Percentiles rank a stretch among this genome's conserved stretches.
Conservation (phyloP, 2,329 filamentous ascomycete genomes). For the Aspergillus amoenus region DNA sequence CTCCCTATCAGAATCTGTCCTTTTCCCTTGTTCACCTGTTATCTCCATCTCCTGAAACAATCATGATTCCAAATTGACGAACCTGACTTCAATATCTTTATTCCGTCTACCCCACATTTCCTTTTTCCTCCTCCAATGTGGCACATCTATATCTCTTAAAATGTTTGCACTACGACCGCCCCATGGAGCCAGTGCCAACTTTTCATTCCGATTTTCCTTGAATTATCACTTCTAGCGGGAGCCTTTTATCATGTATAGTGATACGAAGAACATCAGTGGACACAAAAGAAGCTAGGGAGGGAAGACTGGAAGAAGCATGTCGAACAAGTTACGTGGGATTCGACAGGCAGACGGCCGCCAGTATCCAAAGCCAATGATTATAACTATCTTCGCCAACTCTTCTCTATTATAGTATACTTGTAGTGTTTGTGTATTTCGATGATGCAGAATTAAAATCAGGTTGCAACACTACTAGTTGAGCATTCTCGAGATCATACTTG, state of each 20-base stretch:
- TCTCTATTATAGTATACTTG: no score
- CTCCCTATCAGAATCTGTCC: background rate
- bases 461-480: no score
- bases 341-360: constrained; percentile 11
- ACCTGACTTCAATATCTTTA: constrained; percentile 13
- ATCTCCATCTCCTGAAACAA: constrained; percentile 5
- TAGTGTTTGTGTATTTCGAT: background rate
- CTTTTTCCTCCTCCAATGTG: background rate
- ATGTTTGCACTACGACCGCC: constrained; percentile 12
- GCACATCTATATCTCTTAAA: constrained; percentile 10
- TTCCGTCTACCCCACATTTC: constrained; percentile 14
- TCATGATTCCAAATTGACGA: constrained; percentile 8
- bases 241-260: constrained; percentile 16
- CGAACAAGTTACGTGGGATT: constrained; percentile 13
- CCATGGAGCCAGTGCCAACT: constrained; percentile 10
- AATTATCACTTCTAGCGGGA: constrained; percentile 13
- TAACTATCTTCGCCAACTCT: constrained; percentile 9
- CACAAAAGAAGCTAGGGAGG: background rate
- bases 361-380: constrained; percentile 16
- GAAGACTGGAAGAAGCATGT: constrained; percentile 13
- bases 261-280: background rate
- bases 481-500: no score
- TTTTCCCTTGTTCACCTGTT: background rate
- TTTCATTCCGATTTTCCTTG: constrained; percentile 13
- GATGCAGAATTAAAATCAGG: background rate